A percentile compares a stretch with the other conserved stretches of the same genome.
phyloP scores from a whole-genome alignment of 257 asterid species.

The Ocimum tenuiflorum region DNA sequence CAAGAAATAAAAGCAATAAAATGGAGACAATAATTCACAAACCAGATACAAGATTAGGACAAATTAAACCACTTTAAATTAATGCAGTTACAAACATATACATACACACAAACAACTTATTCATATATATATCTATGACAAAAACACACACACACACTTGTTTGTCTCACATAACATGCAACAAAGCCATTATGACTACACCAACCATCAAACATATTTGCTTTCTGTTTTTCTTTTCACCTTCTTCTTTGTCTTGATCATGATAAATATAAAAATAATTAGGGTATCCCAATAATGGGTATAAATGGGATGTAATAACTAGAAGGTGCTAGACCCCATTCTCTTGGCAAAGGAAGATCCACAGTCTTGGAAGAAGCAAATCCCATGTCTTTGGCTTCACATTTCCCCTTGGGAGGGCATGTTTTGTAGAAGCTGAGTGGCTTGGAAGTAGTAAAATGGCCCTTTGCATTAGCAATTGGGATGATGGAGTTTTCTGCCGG shows the following conservation, averaged over 20 bases:
- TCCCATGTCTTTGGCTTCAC: constrained; percentile 30
- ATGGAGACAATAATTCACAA: neutral
- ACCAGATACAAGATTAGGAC: neutral
- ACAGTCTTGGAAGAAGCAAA: constrained; percentile 75
- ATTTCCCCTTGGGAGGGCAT: constrained; percentile 45
- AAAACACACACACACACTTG: neutral
- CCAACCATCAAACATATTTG: neutral
- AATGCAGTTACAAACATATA: neutral
- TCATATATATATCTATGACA: neutral
- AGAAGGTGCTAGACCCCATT: constrained; percentile 81
- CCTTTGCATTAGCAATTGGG: constrained; percentile 27
- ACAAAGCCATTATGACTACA: neutral
- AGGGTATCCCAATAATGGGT: constrained; percentile 92
- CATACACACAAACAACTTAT: constrained; percentile 8
- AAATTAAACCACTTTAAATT: neutral
- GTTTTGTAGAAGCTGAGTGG: constrained; percentile 55
- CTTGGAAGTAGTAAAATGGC: constrained; percentile 35
- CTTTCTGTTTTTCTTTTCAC: no score
- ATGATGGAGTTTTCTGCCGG: constrained; percentile 25
- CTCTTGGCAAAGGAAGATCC: constrained; percentile 74
- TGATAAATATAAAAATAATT: neutral
- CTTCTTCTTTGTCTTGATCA: neutral
- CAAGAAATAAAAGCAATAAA: neutral
- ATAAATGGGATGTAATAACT: constrained; percentile 68
- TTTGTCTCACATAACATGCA: neutral